These are phyloP conservation scores for Dispira parvispora DNA, from an alignment of 192 early-diverging fungal genomes.

Conservation along the genomic window DNA sequence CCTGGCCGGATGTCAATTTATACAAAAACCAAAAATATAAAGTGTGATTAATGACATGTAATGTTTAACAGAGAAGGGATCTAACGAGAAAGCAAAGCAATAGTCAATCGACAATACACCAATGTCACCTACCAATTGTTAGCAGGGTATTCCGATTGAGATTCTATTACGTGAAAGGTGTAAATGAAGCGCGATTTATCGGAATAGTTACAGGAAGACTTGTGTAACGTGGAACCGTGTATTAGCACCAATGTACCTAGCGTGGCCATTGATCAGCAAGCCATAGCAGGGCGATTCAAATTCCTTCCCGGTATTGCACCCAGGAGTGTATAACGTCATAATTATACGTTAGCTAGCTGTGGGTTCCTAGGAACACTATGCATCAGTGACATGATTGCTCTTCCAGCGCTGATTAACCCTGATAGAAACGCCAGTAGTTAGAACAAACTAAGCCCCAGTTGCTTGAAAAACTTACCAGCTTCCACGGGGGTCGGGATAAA, in stretches of 20 bases:
- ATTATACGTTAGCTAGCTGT: background rate
- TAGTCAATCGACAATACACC: background rate
- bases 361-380: background rate
- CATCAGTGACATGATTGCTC: background rate
- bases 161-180: conserved; percentile 90
- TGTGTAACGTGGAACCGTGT: conserved; percentile 73
- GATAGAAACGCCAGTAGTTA: background rate
- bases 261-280: background rate
- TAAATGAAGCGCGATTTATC: conserved; percentile 74
- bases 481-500: background rate
- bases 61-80: background rate
- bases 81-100: background rate
- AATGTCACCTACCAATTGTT: conserved; percentile 57
- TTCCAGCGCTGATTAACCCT: background rate
- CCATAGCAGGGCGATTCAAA: background rate
- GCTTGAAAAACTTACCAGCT: background rate
- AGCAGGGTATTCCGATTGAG: conserved; percentile 40
- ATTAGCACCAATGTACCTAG: conserved; percentile 71
- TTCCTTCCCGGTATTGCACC: background rate
- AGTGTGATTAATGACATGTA: background rate
- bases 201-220: conserved; percentile 64
- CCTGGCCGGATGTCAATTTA: background rate
- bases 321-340: background rate
- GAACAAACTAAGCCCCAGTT: background rate
- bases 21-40: background rate